Conservation (phyloP, 192 early-diverging fungal genomes). For the Backusella tarrabulga region DNA sequence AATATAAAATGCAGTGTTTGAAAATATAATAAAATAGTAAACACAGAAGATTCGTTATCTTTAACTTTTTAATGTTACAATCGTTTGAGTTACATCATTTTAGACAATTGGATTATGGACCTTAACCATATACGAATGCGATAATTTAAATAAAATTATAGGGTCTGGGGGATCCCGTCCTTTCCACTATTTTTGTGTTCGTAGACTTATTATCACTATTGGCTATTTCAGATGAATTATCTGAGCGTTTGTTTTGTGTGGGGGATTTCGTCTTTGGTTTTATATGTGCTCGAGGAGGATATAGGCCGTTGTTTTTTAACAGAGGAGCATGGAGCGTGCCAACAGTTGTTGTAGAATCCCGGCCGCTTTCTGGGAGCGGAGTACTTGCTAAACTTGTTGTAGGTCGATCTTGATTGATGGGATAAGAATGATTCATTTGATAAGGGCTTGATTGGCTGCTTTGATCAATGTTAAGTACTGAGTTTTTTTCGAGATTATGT, state of each 20-base stretch:
- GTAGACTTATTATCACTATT: neutral
- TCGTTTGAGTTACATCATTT: neutral
- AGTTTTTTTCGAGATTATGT: neutral
- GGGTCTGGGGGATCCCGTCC: neutral
- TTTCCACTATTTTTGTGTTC: neutral
- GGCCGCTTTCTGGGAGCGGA: neutral
- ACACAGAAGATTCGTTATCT: neutral
- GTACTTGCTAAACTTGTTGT: neutral
- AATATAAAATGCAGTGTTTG: too few species aligned
- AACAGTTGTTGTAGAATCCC: neutral
- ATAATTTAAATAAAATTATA: slow-evolving; percentile 6
- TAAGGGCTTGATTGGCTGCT: neutral
- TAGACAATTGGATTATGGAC: neutral
- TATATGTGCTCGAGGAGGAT: neutral
- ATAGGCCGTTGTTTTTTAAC: neutral
- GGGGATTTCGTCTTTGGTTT: neutral
- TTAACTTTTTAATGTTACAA: neutral
- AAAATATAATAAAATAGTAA: too few species aligned
- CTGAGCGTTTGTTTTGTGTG: neutral
- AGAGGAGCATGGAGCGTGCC: neutral
- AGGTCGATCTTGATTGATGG: neutral
- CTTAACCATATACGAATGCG: neutral
- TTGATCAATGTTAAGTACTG: neutral
- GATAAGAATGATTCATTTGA: neutral
- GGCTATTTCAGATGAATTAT: neutral